phyloP scores from a whole-genome alignment of 129 eudicot genomes.

The Helichrysum umbraculigerum region DNA sequence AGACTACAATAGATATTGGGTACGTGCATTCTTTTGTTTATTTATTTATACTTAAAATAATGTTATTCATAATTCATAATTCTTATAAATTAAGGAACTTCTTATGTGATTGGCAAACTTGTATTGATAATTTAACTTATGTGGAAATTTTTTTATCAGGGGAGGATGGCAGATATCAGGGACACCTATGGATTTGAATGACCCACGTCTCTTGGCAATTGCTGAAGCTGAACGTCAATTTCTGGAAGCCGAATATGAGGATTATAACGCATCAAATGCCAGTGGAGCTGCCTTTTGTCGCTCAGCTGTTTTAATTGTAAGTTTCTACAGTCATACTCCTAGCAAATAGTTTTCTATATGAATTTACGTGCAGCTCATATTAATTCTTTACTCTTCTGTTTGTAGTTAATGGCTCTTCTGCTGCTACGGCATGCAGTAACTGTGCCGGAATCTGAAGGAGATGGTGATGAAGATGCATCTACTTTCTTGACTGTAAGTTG shows the following conservation, averaged over 20 bases:
- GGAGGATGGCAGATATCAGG: slow-evolving; percentile 97
- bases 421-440: slow-evolving; percentile 73
- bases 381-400: neutral
- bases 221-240: slow-evolving; percentile 85
- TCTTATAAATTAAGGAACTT: neutral
- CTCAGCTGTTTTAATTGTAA: slow-evolving; percentile 88
- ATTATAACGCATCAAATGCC: slow-evolving; percentile 71
- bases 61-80: neutral
- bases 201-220: slow-evolving; percentile 84
- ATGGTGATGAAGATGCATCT: slow-evolving; percentile 66
- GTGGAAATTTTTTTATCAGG: slow-evolving; percentile 38
- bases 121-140: neutral
- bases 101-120: neutral
- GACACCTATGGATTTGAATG: slow-evolving; percentile 78
- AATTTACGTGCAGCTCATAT: neutral
- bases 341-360: neutral
- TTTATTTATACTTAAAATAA: neutral
- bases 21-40: slow-evolving; percentile 11
- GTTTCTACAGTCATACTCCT: slow-evolving; percentile 2
- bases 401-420: slow-evolving; percentile 87
- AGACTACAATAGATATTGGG: slow-evolving; percentile 88
- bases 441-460: slow-evolving; percentile 62
- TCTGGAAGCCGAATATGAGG: slow-evolving; percentile 83
- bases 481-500: slow-evolving; percentile 73
- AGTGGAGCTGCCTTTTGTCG: slow-evolving; percentile 96